These are phyloP conservation scores for Magnaporthiopsis rhizophila DNA, from an alignment of 2,329 filamentous ascomycete species.

Conservation along the genomic window DNA sequence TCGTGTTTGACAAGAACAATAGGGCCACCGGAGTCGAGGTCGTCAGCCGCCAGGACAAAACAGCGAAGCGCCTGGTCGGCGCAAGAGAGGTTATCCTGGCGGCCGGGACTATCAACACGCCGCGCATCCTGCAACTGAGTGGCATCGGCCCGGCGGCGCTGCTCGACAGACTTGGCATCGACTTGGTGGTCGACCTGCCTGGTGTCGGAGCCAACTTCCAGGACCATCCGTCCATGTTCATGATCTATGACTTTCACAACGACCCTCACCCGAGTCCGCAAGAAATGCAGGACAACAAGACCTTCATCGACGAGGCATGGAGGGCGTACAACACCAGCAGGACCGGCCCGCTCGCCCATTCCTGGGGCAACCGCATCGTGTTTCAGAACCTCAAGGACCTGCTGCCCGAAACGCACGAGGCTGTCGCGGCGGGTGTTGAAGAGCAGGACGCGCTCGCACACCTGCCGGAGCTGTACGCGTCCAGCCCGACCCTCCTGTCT, in stretches of 20 bases:
- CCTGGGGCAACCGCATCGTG: constrained; percentile 7
- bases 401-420: neutral
- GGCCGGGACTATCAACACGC: constrained; percentile 47
- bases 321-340: constrained; percentile 4
- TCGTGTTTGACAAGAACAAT: constrained; percentile 1
- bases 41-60: constrained; percentile 4
- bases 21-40: constrained; percentile 6
- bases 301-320: constrained; percentile 4
- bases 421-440: neutral
- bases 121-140: constrained; percentile 48
- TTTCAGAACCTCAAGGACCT: constrained; percentile 8
- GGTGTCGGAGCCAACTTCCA: constrained; percentile 15
- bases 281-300: constrained; percentile 5
- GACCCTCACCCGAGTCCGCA: constrained; percentile 6
- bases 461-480: constrained; percentile 7
- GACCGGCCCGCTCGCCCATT: constrained; percentile 4
- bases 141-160: constrained; percentile 38
- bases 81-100: constrained; percentile 46
- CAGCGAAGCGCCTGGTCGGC: too few relatives aligned
- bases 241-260: constrained; percentile 5
- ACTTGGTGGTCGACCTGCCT: constrained; percentile 13
- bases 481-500: neutral
- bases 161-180: constrained; percentile 10
- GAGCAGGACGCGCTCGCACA: constrained; percentile 7
- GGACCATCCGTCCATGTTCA: constrained; percentile 6